These are phyloP conservation scores for Artemisia tridentata DNA, from an alignment of 129 eudicot species.

Conservation along the genomic window DNA sequence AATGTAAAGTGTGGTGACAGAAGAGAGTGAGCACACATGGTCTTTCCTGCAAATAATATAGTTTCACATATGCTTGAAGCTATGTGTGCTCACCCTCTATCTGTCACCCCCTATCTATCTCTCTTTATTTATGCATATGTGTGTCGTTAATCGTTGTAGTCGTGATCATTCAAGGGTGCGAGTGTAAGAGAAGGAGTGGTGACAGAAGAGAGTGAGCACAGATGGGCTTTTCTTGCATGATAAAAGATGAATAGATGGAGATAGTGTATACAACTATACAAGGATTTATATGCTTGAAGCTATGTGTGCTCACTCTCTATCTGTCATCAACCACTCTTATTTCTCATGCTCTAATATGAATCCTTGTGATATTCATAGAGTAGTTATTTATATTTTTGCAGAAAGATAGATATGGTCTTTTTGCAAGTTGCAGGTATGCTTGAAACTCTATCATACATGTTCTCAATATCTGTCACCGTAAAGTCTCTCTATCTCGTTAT, in stretches of 20 bases:
- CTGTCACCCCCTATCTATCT: constrained; percentile 53
- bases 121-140: constrained; percentile 16
- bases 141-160: neutral
- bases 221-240: constrained; percentile 27
- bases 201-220: constrained; percentile 63
- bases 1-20: constrained; percentile 88
- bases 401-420: neutral
- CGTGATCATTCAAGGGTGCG: neutral
- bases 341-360: neutral
- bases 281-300: constrained; percentile 47
- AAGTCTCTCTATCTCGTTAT: constrained; percentile 18
- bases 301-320: constrained; percentile 78
- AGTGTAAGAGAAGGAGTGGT: constrained; percentile 18
- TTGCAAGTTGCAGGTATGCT: constrained; percentile 30
- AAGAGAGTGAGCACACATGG: constrained; percentile 99
- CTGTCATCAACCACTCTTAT: constrained; percentile 47
- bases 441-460: constrained; percentile 49
- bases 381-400: neutral
- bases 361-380: too few relatives aligned
- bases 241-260: too few relatives aligned
- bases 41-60: constrained; percentile 53
- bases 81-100: constrained; percentile 85
- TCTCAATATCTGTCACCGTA: constrained; percentile 75
- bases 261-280: neutral
- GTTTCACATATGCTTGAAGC: constrained; percentile 46